Percentiles rank a stretch among this genome's conserved stretches.
Evolutionary conservation across 2,329 filamentous ascomycete species (phyloP).

Genomic region (Trichoderma sp.): DNA sequence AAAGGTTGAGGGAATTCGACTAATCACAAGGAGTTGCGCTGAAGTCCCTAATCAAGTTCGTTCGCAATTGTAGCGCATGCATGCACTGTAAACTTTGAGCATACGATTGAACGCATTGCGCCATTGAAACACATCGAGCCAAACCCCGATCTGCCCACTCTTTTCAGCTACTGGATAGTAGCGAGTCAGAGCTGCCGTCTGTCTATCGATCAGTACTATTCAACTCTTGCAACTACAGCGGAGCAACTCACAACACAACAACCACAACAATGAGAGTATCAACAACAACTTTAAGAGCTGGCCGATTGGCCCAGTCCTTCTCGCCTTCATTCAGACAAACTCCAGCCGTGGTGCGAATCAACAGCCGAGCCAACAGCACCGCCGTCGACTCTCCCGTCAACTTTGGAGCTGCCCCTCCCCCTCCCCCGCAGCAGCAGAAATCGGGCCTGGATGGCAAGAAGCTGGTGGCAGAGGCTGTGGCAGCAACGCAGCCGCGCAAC

Average conservation of each 20-base stretch:
- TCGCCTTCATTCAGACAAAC: constrained; percentile 1
- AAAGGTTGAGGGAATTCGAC: not conserved
- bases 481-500: constrained; percentile 64
- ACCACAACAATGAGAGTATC: constrained; percentile 21
- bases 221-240: not conserved
- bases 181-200: not conserved
- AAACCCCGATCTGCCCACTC: constrained; percentile 1
- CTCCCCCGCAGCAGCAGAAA: constrained; percentile 24
- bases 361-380: constrained; percentile 26
- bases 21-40: not conserved
- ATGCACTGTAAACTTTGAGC: not conserved
- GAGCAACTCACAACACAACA: not conserved
- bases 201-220: not conserved
- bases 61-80: not conserved
- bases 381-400: constrained; percentile 24
- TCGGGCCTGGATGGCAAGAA: constrained; percentile 34
- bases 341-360: constrained; percentile 16
- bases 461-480: constrained; percentile 57
- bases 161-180: not conserved
- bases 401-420: constrained; percentile 22
- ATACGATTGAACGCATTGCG: not conserved
- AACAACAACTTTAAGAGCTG: constrained; percentile 13
- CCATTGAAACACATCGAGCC: not conserved
- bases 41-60: not conserved
- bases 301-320: constrained; percentile 20